Conservation (phyloP, 148 eudicot species). For the Rhododendron ferrugineum region DNA sequence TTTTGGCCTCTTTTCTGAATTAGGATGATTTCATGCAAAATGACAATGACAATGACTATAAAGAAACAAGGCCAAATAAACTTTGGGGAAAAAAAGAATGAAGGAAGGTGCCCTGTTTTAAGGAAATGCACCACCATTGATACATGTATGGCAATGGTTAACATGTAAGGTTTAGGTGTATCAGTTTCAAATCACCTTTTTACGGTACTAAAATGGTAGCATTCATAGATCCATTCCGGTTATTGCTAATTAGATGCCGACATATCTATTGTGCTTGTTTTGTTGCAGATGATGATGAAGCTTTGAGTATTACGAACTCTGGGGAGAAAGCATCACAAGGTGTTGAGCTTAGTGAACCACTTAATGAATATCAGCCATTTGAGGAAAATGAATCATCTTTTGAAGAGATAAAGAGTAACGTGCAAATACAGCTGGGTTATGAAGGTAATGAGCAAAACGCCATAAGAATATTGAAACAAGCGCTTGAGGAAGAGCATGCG, state of each 20-base stretch:
- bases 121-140: not conserved
- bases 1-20: not conserved
- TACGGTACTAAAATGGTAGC: not conserved
- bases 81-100: not conserved
- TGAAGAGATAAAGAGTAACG: conserved; percentile 22
- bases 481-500: conserved; percentile 60
- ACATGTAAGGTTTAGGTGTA: not conserved
- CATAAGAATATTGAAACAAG: conserved; percentile 50
- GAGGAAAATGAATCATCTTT: conserved; percentile 17
- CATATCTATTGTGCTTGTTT: not conserved
- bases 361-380: conserved; percentile 24
- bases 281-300: conserved; percentile 27
- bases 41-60: not conserved
- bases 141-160: not conserved
- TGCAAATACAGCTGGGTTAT: conserved; percentile 14
- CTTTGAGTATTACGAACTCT: conserved; percentile 10
- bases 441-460: conserved; percentile 34
- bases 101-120: not conserved
- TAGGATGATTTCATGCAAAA: not conserved
- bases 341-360: conserved; percentile 20
- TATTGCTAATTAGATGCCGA: not conserved
- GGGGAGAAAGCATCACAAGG: conserved; percentile 27
- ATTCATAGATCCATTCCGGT: not conserved
- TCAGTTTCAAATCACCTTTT: not conserved
- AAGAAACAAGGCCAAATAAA: not conserved